Base-by-base conservation (phyloP, 1,284 basidiomycete species). In the Ustilago shanxiensis region DNA sequence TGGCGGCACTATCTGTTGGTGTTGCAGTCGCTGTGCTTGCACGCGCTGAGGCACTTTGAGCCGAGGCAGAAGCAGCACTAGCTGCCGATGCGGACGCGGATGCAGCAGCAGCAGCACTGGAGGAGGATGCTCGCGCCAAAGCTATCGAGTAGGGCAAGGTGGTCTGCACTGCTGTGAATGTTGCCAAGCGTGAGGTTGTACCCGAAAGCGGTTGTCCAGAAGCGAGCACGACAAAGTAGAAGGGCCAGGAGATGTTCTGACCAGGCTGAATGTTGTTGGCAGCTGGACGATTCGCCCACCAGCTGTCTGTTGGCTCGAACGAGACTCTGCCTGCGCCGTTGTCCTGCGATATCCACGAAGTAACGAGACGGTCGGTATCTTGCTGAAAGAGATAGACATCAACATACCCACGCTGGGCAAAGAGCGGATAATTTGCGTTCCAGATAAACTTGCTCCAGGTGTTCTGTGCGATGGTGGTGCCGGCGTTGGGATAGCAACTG, bases 381-480 rank as follows among this genome's bases (percentile, higher is more conserved):
- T 82, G 47, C 31, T 80, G 80, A 37, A 79, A 83, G 37, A 83
- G 79, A 56, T 83, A 83, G 64, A 83, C 74, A 49, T 83, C 81
- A n/a, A 83, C 72, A 24, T 31, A 75, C 18, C 81, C 81, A 2
- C 60, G 60, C 28, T 79, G 78, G 3, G 71, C 71, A 56, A 83
- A 83, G 35, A 69, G 65, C 2, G 81, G 81, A 20, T 77, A 82
- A 65, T 82, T 81, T 44, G 66, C 54, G 52, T 83, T 83, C 81
- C 81, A 83, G 47, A 83, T 83, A 53, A 83, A 79, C 56, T 57
- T 73, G 54, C 70, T 72, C 80, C 80, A 83, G 0, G 39, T 44
- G 41, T 74, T 79, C 31, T 83, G 81, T 0, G 51, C 54, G 53
- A 83, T 50, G 31, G 61, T 68, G n/a, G 75, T 69, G 28, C 59